Base-by-base conservation (phyloP, 306 rosid species). In the Chamaecrista fasciculata region DNA sequence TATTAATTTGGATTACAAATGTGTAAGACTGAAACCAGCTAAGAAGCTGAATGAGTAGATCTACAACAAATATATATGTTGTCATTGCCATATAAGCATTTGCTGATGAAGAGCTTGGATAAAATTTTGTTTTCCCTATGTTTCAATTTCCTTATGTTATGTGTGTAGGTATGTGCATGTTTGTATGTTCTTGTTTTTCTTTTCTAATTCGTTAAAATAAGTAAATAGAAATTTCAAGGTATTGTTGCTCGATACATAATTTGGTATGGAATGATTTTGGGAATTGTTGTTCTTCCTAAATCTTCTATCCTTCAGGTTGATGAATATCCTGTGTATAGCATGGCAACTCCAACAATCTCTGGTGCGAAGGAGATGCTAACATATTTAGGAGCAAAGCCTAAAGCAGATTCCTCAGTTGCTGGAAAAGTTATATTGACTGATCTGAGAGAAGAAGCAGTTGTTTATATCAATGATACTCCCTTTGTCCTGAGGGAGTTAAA, bases 311-410 rank as follows among this genome's bases (percentile, higher is more conserved):
- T 57, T 71, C 77, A 90, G 97, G 96, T 91, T 81, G 86, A 91
- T 71, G 91, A 83, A 72, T 89, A 81, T 84, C 87, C 96, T 49
- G 90, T 91, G 60, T 91, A 85, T 73, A 88, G 97, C 83, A 91
- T 88, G 96, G 97, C 96, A 74, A 89, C 97, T 57, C 97, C 97
- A 59, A 86, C 93, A 61, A 80, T 86, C 69, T 69, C 84, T 63
- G 97, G 97, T 76, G 97, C 97, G 75, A 86, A 81, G 88, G 94
- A 86, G 87, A 89, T 91, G 88, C 76, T 91, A 61, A 66, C 79
- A 47, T 85, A 83, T 73, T 83, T 91, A 66, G 77, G 82, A 44
- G 89, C 96, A 8, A 86, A 72, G 76, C 83, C 86, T 62, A 77
- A 80, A 69, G 67, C 75, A 4, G 81, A 79, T 77, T 77, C 69